These are phyloP conservation scores for Ophiostoma tasmaniense DNA, from an alignment of 2,329 filamentous ascomycete genomes.

Conservation along the genomic window DNA sequence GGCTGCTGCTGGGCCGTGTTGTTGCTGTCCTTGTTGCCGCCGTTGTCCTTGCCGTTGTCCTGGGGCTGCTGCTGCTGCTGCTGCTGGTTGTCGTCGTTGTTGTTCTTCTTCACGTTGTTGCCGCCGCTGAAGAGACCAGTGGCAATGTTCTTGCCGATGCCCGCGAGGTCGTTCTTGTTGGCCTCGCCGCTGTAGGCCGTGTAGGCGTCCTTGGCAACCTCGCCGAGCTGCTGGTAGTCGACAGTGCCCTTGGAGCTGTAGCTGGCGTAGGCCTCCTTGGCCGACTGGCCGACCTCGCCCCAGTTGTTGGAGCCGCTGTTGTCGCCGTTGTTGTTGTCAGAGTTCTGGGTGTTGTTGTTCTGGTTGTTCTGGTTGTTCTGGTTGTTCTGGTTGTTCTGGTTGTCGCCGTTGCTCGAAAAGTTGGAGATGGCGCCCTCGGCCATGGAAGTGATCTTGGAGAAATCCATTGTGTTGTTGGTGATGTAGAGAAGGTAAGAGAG, in stretches of 20 bases:
- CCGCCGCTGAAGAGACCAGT: constrained; percentile 12
- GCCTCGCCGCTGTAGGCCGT: constrained; percentile 20
- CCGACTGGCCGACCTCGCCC: constrained; percentile 20
- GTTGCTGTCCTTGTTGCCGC: not conserved
- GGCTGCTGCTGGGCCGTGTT: not conserved
- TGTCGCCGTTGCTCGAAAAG: constrained; percentile 16
- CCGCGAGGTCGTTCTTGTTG: constrained; percentile 16
- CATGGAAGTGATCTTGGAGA: constrained; percentile 22
- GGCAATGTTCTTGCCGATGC: constrained; percentile 18
- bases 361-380: constrained; percentile 14
- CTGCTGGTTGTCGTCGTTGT: not conserved
- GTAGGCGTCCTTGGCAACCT: constrained; percentile 29
- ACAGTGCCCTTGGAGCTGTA: constrained; percentile 27
- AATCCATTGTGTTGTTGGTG: constrained; percentile 22
- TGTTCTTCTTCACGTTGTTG: constrained; percentile 6
- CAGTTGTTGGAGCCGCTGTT: constrained; percentile 15
- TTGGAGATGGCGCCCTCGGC: constrained; percentile 22
- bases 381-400: constrained; percentile 15
- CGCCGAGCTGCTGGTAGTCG: constrained; percentile 27
- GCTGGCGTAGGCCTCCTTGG: constrained; percentile 22
- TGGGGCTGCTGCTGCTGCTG: constrained; percentile 6
- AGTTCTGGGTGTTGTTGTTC: constrained; percentile 9
- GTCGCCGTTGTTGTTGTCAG: constrained; percentile 10
- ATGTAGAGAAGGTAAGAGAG: not conserved
- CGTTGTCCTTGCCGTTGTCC: constrained; percentile 2